A percentile compares a stretch with the other conserved stretches of the same genome.
Conservation (phyloP, 2,329 filamentous ascomycete genomes). For the Chaetomium strumarium region DNA sequence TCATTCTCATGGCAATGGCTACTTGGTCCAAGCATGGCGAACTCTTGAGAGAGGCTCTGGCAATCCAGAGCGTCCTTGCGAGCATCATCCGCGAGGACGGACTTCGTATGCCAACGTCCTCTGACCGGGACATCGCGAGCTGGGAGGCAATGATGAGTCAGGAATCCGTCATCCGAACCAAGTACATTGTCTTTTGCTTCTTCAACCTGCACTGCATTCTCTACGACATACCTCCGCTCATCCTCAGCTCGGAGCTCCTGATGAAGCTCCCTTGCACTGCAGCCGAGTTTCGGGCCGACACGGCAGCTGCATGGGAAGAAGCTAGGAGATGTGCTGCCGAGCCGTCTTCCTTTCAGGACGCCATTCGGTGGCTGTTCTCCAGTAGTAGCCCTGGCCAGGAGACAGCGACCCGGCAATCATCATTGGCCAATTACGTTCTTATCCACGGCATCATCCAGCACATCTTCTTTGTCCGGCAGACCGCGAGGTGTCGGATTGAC, state of each 20-base stretch:
- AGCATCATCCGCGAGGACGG: conserved; percentile 45
- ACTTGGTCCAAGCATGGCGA: conserved; percentile 55
- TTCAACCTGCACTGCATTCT: conserved; percentile 57
- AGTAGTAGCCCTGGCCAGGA: conserved; percentile 9
- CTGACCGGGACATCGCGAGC: conserved; percentile 16
- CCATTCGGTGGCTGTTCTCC: neutral
- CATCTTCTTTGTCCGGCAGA: conserved; percentile 45
- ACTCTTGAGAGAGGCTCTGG: conserved; percentile 50
- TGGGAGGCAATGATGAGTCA: conserved; percentile 48
- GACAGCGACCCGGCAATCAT: conserved; percentile 35
- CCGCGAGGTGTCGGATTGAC: conserved; percentile 12
- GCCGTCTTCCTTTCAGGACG: conserved; percentile 28
- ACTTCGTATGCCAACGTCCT: conserved; percentile 36
- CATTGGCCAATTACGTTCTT: conserved; percentile 48
- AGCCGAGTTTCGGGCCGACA: conserved; percentile 49
- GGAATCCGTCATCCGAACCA: conserved; percentile 48
- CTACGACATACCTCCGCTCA: conserved; percentile 54
- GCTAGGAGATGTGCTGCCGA: conserved; percentile 21
- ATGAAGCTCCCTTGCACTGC: conserved; percentile 49
- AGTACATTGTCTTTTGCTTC: conserved; percentile 49
- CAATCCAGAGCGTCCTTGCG: conserved; percentile 50
- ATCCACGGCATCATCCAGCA: conserved; percentile 50
- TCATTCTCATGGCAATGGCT: conserved; percentile 51
- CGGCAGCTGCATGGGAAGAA: conserved; percentile 43
- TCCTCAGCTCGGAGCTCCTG: conserved; percentile 49